These are phyloP conservation scores for Prunella vulgaris DNA, from an alignment of 257 asterid genomes.

Conservation along the genomic window DNA sequence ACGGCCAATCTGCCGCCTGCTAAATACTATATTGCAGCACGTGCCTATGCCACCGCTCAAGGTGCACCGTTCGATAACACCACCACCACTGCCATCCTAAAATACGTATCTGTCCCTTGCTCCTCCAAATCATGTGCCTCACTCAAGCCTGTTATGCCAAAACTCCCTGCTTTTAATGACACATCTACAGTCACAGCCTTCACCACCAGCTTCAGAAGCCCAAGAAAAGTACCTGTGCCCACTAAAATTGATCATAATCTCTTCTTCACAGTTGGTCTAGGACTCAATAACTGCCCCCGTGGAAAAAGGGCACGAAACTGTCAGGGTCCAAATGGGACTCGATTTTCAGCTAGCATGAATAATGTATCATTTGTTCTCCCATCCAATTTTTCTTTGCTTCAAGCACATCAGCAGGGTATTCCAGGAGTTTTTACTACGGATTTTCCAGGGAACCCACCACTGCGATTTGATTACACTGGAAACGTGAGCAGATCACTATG, in stretches of 20 bases:
- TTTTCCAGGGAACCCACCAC: conserved; percentile 68
- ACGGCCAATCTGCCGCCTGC: conserved; percentile 64
- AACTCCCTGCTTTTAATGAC: conserved; percentile 74
- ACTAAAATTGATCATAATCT: conserved; percentile 67
- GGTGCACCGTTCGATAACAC: conserved; percentile 85
- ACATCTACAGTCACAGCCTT: conserved; percentile 75
- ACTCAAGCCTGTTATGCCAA: conserved; percentile 42
- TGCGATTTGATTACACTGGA: conserved; percentile 71
- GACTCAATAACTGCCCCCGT: conserved; percentile 60
- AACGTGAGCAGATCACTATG: conserved; percentile 74
- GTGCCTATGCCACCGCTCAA: conserved; percentile 87
- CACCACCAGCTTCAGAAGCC: conserved; percentile 63
- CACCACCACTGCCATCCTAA: conserved; percentile 84
- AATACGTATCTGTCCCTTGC: conserved; percentile 56
- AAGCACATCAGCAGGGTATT: conserved; percentile 71
- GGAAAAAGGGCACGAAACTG: conserved; percentile 49
- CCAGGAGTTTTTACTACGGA: conserved; percentile 80
- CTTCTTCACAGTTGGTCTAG: conserved; percentile 74
- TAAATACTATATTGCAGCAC: conserved; percentile 79
- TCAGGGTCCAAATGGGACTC: conserved; percentile 88
- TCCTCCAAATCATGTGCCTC: conserved; percentile 36
- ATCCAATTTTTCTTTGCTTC: conserved; percentile 61
- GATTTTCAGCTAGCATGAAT: conserved; percentile 90
- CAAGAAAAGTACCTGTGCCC: conserved; percentile 48
- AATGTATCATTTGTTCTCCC: conserved; percentile 79